Percentiles rank a stretch among this genome's conserved stretches.
These are phyloP conservation scores for Trametes hirsuta DNA, from an alignment of 1,284 basidiomycete genomes.

Conservation along the genomic window DNA sequence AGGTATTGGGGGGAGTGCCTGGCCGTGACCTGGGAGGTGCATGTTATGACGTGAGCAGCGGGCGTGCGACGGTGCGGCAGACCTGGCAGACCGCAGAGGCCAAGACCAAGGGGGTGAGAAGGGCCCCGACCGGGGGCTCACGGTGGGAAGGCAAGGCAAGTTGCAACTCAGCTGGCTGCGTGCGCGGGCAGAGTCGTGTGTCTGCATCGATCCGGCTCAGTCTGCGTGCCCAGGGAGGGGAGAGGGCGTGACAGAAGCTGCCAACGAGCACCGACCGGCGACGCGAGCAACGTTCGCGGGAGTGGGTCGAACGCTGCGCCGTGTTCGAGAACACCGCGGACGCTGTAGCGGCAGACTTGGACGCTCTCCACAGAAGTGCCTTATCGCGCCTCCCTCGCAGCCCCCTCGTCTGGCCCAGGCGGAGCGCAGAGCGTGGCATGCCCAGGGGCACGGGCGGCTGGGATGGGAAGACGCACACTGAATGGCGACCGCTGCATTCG, in stretches of 20 bases:
- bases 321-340: slow-evolving; percentile 16
- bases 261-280: slow-evolving; percentile 1
- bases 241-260: slow-evolving; percentile 17
- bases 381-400: too few relatives aligned
- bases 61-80: too few relatives aligned
- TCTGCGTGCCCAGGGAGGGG: neutral
- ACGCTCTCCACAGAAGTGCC: too few relatives aligned
- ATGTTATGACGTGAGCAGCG: too few relatives aligned
- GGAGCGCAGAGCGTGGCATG: neutral
- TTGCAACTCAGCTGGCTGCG: neutral
- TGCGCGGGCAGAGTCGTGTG: too few relatives aligned
- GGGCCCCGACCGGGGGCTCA: too few relatives aligned
- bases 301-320: slow-evolving; percentile 13
- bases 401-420: too few relatives aligned
- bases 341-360: neutral
- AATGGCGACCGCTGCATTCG: too few relatives aligned
- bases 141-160: neutral
- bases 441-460: neutral
- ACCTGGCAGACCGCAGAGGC: too few relatives aligned
- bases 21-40: neutral
- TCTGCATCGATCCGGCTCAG: neutral
- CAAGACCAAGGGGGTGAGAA: too few relatives aligned
- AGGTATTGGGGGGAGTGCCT: neutral
- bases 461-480: too few relatives aligned
- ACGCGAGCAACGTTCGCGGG: slow-evolving; percentile 22